phyloP scores from a whole-genome alignment of 2,329 filamentous ascomycete genomes.

The Talaromyces atroroseus region DNA sequence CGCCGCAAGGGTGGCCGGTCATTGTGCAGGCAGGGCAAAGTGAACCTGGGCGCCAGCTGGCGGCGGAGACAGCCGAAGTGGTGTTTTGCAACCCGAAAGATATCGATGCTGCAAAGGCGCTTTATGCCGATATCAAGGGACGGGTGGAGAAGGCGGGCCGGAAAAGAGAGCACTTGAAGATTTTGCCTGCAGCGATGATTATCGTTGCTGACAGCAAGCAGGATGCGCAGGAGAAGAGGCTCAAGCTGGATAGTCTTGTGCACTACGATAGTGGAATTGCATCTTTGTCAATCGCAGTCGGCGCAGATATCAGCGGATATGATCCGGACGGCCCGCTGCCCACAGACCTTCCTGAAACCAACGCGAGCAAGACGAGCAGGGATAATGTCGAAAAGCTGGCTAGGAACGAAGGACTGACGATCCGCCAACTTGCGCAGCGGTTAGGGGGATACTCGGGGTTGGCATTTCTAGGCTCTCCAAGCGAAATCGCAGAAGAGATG shows the following conservation, averaged over 20 bases:
- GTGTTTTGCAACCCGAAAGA: conserved; percentile 49
- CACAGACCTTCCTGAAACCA: conserved; percentile 47
- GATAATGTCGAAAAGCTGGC: conserved; percentile 44
- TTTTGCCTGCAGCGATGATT: conserved; percentile 49
- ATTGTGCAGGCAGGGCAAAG: conserved; percentile 53
- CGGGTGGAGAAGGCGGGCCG: conserved; percentile 44
- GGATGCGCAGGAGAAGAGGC: conserved; percentile 46
- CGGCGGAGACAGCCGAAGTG: conserved; percentile 50
- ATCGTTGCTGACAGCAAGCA: conserved; percentile 47
- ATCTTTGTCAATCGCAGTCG: conserved; percentile 46
- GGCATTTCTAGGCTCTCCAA: conserved; percentile 48
- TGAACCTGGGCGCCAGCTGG: conserved; percentile 48
- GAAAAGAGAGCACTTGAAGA: conserved; percentile 44
- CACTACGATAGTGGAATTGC: conserved; percentile 53
- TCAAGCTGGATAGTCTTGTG: conserved; percentile 48
- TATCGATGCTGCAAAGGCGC: conserved; percentile 41
- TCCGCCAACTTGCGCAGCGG: conserved; percentile 49
- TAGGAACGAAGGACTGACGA: conserved; percentile 41
- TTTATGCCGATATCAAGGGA: conserved; percentile 50
- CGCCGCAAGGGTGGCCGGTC: conserved; percentile 52
- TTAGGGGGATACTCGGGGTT: conserved; percentile 48
- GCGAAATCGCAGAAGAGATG: conserved; percentile 48
- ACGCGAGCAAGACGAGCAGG: conserved; percentile 49
- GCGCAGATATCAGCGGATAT: conserved; percentile 43
- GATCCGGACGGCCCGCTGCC: conserved; percentile 49